These are phyloP conservation scores for Colletotrichum cordylinicola DNA, from an alignment of 2,329 filamentous ascomycete species.

Conservation along the genomic window DNA sequence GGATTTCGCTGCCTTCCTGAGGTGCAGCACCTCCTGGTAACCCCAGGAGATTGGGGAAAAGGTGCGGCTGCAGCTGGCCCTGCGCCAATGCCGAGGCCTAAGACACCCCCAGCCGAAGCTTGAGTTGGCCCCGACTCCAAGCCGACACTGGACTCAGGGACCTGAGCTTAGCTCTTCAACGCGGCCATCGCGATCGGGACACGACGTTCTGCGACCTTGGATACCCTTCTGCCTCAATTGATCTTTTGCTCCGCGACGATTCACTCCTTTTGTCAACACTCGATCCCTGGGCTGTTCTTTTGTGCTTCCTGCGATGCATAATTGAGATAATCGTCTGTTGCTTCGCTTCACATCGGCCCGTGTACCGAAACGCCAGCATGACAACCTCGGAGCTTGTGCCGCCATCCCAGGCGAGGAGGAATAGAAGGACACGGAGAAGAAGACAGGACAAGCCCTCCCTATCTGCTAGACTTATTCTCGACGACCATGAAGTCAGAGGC, in stretches of 20 bases:
- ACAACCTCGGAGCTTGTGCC: constrained; percentile 29
- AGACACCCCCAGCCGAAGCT: constrained; percentile 18
- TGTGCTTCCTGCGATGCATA: background rate
- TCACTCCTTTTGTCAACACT: background rate
- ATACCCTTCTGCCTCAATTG: background rate
- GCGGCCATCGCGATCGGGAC: background rate
- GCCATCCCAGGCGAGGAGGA: constrained; percentile 28
- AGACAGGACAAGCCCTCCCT: constrained; percentile 76
- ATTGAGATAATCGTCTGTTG: background rate
- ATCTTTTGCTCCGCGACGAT: background rate
- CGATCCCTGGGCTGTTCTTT: background rate
- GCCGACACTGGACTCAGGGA: background rate
- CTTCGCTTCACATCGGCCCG: background rate
- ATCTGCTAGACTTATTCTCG: constrained; percentile 80
- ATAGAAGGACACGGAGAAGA: constrained; percentile 56
- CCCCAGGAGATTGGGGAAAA: background rate
- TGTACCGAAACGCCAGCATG: background rate
- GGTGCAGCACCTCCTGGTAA: background rate
- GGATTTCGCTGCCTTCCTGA: background rate
- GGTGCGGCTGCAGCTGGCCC: constrained; percentile 9
- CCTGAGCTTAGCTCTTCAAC: constrained; percentile 8
- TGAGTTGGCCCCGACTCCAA: constrained; percentile 7
- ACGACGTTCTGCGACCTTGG: background rate
- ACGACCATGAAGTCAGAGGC: constrained; percentile 78
- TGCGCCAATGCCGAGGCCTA: constrained; percentile 22